Base-by-base conservation (phyloP, 495 filamentous ascomycete species). In the Talaromyces trachyspermus region DNA sequence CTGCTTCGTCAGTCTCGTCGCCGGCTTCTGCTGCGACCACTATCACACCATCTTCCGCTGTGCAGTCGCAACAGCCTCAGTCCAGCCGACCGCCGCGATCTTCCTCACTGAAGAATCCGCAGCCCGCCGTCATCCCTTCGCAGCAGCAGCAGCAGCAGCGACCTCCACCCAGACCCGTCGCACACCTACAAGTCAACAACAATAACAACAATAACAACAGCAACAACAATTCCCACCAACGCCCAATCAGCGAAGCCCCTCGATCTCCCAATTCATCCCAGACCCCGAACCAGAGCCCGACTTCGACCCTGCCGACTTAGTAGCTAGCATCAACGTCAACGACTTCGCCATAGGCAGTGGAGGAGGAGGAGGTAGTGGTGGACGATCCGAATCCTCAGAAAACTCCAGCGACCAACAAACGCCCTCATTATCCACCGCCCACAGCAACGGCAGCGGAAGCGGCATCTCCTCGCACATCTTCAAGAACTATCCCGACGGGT, bases 241-340 rank as follows among this genome's bases (percentile, higher is more conserved):
- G 49, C 9, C 46, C 56, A 27, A 15, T 35, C 18, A 42, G 43
- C 33, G 51, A 53, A 14, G 58, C 57, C 26, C 54, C 41, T 61
- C 62, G 5, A 37, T 67, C 20, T 68, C 68, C 49, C 61, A 62
- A 42, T 68, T 64, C 55, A 67, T 70, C 22, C 67, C 66, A 2
- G 64, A 64, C 8, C 62, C 62, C 3, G 66, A 69, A n/a, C 44
- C 44, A 14, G 44, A 46, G 10, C 49, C 49, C 6, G 58, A 56
- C 32, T 32, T 54, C 6, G 42, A 53, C 23, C 20, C 27, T 30
- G n/a, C n/a, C n/a, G n/a, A n/a, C n/a, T n/a, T n/a, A n/a, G n/a
- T n/a, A n/a, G n/a, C n/a, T n/a, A n/a, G n/a, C n/a, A n/a, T n/a
- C n/a, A n/a, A n/a, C n/a, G n/a, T n/a, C n/a, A 39, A 18, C 36